Evolutionary conservation across 2,329 filamentous ascomycete species (phyloP).

Genomic region (Pochonia chlamydosporia): DNA sequence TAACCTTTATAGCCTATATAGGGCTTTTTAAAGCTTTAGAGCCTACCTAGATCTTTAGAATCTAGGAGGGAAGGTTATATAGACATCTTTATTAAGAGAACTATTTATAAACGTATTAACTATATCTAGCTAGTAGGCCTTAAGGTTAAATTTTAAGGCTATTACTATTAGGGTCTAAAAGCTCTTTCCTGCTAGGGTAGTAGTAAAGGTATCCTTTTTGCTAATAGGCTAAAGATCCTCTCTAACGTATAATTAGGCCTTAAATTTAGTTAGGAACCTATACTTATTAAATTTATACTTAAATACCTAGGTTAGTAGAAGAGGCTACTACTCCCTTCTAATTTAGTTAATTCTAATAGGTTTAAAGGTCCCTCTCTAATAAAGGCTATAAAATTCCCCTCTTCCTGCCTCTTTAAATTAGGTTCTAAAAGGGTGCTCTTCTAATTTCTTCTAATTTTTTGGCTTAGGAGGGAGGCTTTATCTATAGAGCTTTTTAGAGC

Average conservation of each 20-base stretch:
- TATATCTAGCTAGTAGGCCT: not conserved
- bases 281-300: not conserved
- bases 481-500: too few species aligned
- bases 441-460: not conserved
- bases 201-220: not conserved
- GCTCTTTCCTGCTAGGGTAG: not conserved
- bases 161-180: not conserved
- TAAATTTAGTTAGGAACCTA: not conserved
- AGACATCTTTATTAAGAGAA: not conserved
- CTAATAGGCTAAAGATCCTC: not conserved
- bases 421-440: not conserved
- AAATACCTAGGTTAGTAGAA: too few species aligned
- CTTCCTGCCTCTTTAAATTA: not conserved
- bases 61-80: too few species aligned
- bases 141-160: too few species aligned
- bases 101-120: not conserved
- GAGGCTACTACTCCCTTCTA: too few species aligned
- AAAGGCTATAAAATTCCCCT: not conserved
- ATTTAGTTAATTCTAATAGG: not conserved
- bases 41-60: too few species aligned
- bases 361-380: not conserved
- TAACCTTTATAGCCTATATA: not conserved
- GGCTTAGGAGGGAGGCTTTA: not conserved
- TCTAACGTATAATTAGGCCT: not conserved
- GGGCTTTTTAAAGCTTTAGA: too few species aligned